Evolutionary conservation across 192 early-diverging fungal species (phyloP), one percentile per base, ranked within the genome.

Genomic region (Phycomyces blakesleeanus): DNA sequence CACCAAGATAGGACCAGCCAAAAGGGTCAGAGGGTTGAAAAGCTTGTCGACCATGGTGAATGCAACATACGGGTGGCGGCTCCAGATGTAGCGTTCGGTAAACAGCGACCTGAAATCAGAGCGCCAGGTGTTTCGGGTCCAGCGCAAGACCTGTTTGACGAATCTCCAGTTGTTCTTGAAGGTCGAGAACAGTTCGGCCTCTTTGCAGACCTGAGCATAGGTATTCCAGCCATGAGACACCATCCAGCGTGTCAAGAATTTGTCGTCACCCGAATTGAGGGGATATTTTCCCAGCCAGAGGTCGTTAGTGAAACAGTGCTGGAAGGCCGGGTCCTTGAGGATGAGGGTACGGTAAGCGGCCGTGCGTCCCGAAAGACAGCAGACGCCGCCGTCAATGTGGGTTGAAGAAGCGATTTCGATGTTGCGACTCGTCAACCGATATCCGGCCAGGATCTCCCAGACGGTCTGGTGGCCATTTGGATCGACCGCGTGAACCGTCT

Each of bases 81-180:
- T 50, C 87, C 87, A 89, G 49, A 89, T 81, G 26, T 69, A 60
- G 0, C 86, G 68, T 55, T 89, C 87, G 24, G 69, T 79, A 61
- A 89, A 88, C 59, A 89, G 63, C 5, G 79, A 82, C 11, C 83
- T 67, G 59, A 83, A 82, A 51, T 89, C 87, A 12, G 82, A 85
- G 0, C 87, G 69, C 87, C 87, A 89, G 14, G 86, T 89, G 55
- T 89, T 89, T 22, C 87, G 81, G 3, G 87, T 89, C 87, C 87
- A 89, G 16, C 87, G 75, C 34, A 89, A 58, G 2, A 89, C 76
- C 51, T 89, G 87, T 47, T 86, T 87, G 2, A 89, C 60, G 58
- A 89, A 89, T 16, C 82, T 68, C 86, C 86, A 89, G 55, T 89
- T 87, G 73, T 88, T 82, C 71, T 89, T 89, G 73, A 89, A 89